Conservation (phyloP, 768 basidiomycete genomes). For the Albatrellus ellisii region DNA sequence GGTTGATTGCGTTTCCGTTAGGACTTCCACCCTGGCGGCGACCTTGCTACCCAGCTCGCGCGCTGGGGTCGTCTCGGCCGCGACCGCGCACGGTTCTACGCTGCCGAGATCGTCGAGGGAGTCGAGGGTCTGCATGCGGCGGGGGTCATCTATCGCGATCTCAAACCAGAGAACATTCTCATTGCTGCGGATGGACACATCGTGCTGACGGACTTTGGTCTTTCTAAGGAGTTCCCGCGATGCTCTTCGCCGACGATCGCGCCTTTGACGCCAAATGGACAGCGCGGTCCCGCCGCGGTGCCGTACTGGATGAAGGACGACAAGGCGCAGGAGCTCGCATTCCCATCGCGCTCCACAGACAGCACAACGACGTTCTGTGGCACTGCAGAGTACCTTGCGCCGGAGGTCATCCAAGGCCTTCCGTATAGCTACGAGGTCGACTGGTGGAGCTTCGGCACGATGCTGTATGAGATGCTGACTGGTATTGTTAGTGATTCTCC, state of each 20-base stretch:
- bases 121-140: conserved; percentile 88
- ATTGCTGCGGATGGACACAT: conserved; percentile 93
- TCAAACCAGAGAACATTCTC: conserved; percentile 95
- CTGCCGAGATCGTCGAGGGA: conserved; percentile 94
- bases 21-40: conserved; percentile 95
- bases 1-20: conserved; percentile 15
- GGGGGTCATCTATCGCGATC: conserved; percentile 94
- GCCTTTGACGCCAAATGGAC: conserved; percentile 46
- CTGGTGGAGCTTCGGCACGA: conserved; percentile 98
- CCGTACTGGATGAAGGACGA: conserved; percentile 73
- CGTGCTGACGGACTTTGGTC: conserved; percentile 93
- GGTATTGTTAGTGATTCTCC: conserved; percentile 64
- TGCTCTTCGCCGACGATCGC: conserved; percentile 30
- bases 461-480: conserved; percentile 95
- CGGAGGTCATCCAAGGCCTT: conserved; percentile 88
- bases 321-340: conserved; percentile 34
- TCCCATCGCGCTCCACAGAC: conserved; percentile 38
- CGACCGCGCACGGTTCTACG: conserved; percentile 92
- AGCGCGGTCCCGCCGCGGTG: conserved; percentile 33
- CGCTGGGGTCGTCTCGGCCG: conserved; percentile 90
- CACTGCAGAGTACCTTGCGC: conserved; percentile 94
- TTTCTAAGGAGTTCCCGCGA: conserved; percentile 82
- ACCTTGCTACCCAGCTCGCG: conserved; percentile 94
- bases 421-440: conserved; percentile 91
- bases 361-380: conserved; percentile 85